These are phyloP conservation scores for Didymella glomerata DNA, from an alignment of 2,329 filamentous ascomycete species.

Conservation along the genomic window DNA sequence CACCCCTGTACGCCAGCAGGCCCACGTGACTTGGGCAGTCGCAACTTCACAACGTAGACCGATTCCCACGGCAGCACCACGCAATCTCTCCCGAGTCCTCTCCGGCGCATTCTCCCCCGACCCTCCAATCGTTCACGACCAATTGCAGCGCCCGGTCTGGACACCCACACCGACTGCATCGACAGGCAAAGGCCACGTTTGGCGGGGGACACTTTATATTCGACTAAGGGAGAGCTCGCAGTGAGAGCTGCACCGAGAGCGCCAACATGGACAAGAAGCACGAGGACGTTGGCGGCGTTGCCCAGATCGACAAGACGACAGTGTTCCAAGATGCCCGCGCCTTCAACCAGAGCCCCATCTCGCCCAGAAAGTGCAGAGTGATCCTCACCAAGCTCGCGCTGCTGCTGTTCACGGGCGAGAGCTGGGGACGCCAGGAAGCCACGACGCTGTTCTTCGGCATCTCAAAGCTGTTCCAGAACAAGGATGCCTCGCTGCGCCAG, in stretches of 20 bases:
- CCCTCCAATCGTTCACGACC: conserved; percentile 11
- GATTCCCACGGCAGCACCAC: conserved; percentile 34
- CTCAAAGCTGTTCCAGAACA: conserved; percentile 99
- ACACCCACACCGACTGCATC: conserved; percentile 9
- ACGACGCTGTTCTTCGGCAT: conserved; percentile 97
- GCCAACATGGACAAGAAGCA: conserved; percentile 83
- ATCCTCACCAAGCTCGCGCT: conserved; percentile 92
- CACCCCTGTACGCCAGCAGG: conserved; percentile 43
- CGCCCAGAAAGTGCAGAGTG: conserved; percentile 95
- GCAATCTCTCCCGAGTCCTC: conserved; percentile 16
- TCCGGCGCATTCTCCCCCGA: conserved; percentile 20
- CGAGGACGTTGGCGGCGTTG: conserved; percentile 93
- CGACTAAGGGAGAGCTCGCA: conserved; percentile 34
- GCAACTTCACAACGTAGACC: conserved; percentile 47
- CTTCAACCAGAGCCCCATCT: conserved; percentile 97
- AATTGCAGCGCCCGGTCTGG: conserved; percentile 20
- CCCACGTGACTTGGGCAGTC: conserved; percentile 27
- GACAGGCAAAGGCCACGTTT: conserved; percentile 48
- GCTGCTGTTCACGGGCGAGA: conserved; percentile 95
- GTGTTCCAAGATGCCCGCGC: conserved; percentile 99
- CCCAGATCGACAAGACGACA: conserved; percentile 96
- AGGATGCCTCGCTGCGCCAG: conserved; percentile 95
- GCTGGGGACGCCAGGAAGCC: conserved; percentile 95
- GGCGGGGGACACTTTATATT: conserved; percentile 41
- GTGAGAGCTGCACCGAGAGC: conserved; percentile 30